Evolutionary conservation across 768 basidiomycete genomes (phyloP).

Genomic region (Amanita subjunquillea): DNA sequence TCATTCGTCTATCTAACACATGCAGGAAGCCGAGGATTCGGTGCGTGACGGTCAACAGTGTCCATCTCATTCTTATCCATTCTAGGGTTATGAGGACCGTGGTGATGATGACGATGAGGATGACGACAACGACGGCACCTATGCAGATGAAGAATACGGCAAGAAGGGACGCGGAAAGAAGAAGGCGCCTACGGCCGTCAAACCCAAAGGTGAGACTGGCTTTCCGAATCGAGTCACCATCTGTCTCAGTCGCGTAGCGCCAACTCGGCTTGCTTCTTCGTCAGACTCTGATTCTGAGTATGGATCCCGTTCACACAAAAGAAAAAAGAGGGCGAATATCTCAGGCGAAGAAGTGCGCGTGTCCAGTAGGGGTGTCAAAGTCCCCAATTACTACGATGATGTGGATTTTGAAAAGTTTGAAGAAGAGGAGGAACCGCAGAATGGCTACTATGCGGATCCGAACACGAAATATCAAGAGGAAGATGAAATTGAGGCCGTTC

Average conservation of each 20-base stretch:
- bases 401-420: slow-evolving; percentile 67
- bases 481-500: slow-evolving; percentile 89
- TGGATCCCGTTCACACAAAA: slow-evolving; percentile 70
- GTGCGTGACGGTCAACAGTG: slow-evolving; percentile 26
- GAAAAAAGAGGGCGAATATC: slow-evolving; percentile 59
- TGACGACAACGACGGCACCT: slow-evolving; percentile 67
- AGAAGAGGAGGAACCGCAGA: slow-evolving; percentile 51
- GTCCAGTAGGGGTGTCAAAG: slow-evolving; percentile 63
- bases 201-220: slow-evolving; percentile 45
- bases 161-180: slow-evolving; percentile 61
- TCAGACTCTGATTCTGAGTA: slow-evolving; percentile 87
- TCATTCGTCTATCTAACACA: slow-evolving; percentile 7
- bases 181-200: slow-evolving; percentile 48
- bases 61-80: slow-evolving; percentile 11
- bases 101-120: slow-evolving; percentile 50
- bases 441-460: slow-evolving; percentile 46
- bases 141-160: slow-evolving; percentile 67
- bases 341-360: slow-evolving; percentile 69
- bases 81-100: slow-evolving; percentile 41
- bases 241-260: slow-evolving; percentile 20
- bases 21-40: slow-evolving; percentile 46
- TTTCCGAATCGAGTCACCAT: slow-evolving; percentile 6
- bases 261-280: slow-evolving; percentile 42
- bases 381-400: slow-evolving; percentile 81
- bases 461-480: slow-evolving; percentile 48